Conservation (phyloP, 1,284 basidiomycete genomes). For the Microbotryum silenes-acaulis region DNA sequence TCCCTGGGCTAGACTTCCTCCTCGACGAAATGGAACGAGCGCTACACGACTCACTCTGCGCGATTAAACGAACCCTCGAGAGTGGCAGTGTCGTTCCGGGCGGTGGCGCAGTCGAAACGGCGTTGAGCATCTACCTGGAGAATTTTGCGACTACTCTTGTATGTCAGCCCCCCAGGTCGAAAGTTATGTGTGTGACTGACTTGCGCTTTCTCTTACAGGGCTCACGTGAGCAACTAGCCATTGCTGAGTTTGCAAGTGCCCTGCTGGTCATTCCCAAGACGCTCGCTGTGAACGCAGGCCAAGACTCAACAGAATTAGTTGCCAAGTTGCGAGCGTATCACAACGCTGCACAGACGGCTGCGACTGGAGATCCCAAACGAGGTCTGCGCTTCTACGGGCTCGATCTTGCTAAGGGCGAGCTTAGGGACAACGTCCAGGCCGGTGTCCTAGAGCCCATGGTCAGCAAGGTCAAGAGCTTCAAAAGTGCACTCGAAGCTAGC, state of each 20-base stretch:
- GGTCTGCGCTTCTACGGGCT: conserved; percentile 88
- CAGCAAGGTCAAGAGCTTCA: conserved; percentile 89
- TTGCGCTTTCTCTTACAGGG: conserved; percentile 51
- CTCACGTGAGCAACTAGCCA: conserved; percentile 94
- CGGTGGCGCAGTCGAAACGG: conserved; percentile 95
- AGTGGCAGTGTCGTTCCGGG: conserved; percentile 93
- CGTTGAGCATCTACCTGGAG: conserved; percentile 93
- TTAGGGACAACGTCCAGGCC: conserved; percentile 86
- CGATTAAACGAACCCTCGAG: conserved; percentile 96
- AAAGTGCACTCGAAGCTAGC: conserved; percentile 93
- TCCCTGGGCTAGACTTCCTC: conserved; percentile 66
- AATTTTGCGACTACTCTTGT: conserved; percentile 98
- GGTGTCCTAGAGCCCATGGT: conserved; percentile 95
- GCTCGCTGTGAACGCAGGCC: conserved; percentile 94
- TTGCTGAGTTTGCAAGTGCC: conserved; percentile 93
- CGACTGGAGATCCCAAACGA: conserved; percentile 88
- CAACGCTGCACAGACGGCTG: conserved; percentile 83
- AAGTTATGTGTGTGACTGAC: background rate
- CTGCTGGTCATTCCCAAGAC: conserved; percentile 94
- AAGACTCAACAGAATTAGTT: conserved; percentile 95
- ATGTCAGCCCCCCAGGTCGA: conserved; percentile 38
- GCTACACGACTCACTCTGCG: conserved; percentile 86
- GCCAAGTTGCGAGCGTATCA: conserved; percentile 96
- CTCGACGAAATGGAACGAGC: conserved; percentile 99
- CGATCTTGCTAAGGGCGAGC: conserved; percentile 87